Evolutionary conservation across 805 yeast genomes (phyloP).

Genomic region (Schwanniomyces polymorphus): DNA sequence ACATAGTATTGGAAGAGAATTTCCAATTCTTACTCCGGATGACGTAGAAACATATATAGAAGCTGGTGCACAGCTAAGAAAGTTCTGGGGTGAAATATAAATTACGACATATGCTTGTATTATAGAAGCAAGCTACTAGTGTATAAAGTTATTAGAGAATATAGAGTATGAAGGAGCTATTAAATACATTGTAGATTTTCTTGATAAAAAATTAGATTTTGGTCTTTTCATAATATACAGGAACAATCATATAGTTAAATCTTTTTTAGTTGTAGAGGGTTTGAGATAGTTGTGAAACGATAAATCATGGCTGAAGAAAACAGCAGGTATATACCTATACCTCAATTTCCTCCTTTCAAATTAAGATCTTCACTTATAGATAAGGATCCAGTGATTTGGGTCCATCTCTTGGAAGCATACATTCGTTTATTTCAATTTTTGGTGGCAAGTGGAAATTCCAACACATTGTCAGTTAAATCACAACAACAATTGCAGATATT

Average conservation of each 20-base stretch:
- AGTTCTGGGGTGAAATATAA: conserved; percentile 19
- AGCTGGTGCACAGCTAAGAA: conserved; percentile 14
- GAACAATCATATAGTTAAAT: not conserved
- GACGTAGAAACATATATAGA: conserved; percentile 11
- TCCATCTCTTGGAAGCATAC: conserved; percentile 65
- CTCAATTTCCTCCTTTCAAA: conserved; percentile 72
- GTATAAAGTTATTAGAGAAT: too few relatives aligned
- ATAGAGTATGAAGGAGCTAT: too few relatives aligned
- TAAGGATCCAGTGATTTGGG: conserved; percentile 84
- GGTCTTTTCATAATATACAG: not conserved
- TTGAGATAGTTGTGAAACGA: not conserved
- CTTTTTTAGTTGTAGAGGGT: not conserved
- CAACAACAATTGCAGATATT: conserved; percentile 59
- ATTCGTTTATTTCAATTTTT: conserved; percentile 52
- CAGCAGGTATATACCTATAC: conserved; percentile 51
- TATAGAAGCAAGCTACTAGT: too few relatives aligned
- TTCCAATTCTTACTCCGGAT: conserved; percentile 17
- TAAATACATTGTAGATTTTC: too few relatives aligned
- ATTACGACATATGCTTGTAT: too few relatives aligned
- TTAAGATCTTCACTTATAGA: conserved; percentile 76
- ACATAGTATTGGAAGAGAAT: conserved; percentile 18
- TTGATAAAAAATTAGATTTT: not conserved
- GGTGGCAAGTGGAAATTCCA: conserved; percentile 29
- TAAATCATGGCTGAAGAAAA: conserved; percentile 1
- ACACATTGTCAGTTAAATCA: conserved; percentile 50